phyloP scores from a whole-genome alignment of 140 eudicot genomes.

The Stevia rebaudiana region DNA sequence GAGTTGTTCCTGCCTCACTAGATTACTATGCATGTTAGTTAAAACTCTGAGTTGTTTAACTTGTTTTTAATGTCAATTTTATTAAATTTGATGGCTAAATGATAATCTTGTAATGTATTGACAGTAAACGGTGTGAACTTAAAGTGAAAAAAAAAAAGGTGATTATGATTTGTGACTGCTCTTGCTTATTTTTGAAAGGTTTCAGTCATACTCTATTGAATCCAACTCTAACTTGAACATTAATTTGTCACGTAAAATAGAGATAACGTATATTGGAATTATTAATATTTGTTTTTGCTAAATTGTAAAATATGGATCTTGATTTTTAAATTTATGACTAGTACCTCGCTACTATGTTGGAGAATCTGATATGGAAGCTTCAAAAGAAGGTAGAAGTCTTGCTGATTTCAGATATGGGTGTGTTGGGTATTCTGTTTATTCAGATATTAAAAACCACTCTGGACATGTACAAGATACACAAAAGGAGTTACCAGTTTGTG shows the following conservation, averaged over 20 bases:
- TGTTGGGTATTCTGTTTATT: constrained; percentile 80
- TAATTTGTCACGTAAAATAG: not conserved
- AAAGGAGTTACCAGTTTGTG: constrained; percentile 72
- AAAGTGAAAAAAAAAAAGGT: not conserved
- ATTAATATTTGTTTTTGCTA: not conserved
- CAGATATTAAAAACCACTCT: constrained; percentile 43
- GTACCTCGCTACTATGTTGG: constrained; percentile 72
- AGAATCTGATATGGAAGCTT: constrained; percentile 80
- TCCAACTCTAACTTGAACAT: not conserved
- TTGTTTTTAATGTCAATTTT: not conserved
- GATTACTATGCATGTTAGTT: not conserved
- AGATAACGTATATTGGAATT: not conserved
- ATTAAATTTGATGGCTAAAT: not conserved
- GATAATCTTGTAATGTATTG: not conserved
- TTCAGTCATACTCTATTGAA: not conserved
- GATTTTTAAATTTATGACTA: constrained; percentile 29
- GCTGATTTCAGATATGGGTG: constrained; percentile 81
- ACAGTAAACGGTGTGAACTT: not conserved
- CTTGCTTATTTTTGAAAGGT: constrained; percentile 1
- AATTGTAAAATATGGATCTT: not conserved
- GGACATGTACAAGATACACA: constrained; percentile 37
- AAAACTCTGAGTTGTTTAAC: not conserved
- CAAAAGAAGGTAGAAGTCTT: constrained; percentile 71
- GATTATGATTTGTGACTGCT: not conserved
- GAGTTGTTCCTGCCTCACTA: not conserved